Percentiles rank a stretch among this genome's conserved stretches.
Conservation (phyloP, 2,329 filamentous ascomycete species). For the Ceratocystis variospora region DNA sequence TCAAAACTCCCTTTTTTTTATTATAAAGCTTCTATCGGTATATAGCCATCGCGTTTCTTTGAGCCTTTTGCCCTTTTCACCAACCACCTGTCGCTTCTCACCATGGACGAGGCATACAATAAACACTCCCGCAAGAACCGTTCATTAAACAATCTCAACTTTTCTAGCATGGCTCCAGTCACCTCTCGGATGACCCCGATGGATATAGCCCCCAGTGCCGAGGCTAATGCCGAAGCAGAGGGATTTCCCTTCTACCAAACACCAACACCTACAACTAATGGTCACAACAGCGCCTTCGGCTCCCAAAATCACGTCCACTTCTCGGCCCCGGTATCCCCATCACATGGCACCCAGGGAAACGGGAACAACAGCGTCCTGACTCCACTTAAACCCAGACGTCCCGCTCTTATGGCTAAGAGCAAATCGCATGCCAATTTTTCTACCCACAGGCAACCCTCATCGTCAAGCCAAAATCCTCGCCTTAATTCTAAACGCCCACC, state of each 20-base stretch:
- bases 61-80: neutral
- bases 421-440: slow-evolving; percentile 36
- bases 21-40: neutral
- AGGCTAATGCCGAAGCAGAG: neutral
- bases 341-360: neutral
- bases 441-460: slow-evolving; percentile 33
- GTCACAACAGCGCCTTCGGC: slow-evolving; percentile 31
- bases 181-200: slow-evolving; percentile 46
- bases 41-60: neutral
- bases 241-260: slow-evolving; percentile 10
- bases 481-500: slow-evolving; percentile 19
- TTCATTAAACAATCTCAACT: slow-evolving; percentile 44
- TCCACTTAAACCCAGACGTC: slow-evolving; percentile 19
- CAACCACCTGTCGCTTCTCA: slow-evolving; percentile 14
- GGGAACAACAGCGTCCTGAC: slow-evolving; percentile 30
- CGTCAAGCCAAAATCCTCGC: slow-evolving; percentile 17
- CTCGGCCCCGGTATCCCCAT: slow-evolving; percentile 42
- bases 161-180: slow-evolving; percentile 47
- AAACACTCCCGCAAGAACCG: slow-evolving; percentile 47
- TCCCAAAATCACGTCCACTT: slow-evolving; percentile 29
- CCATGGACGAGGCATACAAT: slow-evolving; percentile 48
- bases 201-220: slow-evolving; percentile 26
- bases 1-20: neutral
- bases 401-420: slow-evolving; percentile 40
- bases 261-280: neutral